phyloP scores from a whole-genome alignment of 768 basidiomycete species.

The Boletus rubescentipes region DNA sequence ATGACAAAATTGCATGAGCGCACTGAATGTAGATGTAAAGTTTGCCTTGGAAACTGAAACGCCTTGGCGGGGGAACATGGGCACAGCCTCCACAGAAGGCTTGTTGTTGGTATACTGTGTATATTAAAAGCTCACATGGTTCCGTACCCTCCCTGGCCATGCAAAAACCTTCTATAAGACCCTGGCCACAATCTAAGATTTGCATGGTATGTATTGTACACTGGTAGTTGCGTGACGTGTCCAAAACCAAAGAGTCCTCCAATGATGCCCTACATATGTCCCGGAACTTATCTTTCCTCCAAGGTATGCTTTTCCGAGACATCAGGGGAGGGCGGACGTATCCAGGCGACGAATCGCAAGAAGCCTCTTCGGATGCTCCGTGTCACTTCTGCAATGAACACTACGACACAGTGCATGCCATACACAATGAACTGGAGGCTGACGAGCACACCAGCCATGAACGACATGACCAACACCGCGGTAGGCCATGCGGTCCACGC shows the following conservation, averaged over 20 bases:
- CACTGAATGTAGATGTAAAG: background rate
- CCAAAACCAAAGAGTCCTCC: background rate
- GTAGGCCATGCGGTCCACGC: constrained; percentile 64
- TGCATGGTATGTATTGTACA: constrained; percentile 11
- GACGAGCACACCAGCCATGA: constrained; percentile 56
- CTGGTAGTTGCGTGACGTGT: background rate
- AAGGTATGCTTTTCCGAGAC: constrained; percentile 9
- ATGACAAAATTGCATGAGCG: background rate
- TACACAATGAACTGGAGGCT: constrained; percentile 67
- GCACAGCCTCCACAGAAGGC: background rate
- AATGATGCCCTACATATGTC: background rate
- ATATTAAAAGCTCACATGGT: background rate
- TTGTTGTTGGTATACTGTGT: background rate
- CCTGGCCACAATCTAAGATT: background rate
- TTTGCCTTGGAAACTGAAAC: background rate
- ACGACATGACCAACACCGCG: constrained; percentile 59
- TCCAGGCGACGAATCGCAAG: constrained; percentile 11
- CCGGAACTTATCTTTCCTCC: background rate
- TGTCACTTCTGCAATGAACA: constrained; percentile 6
- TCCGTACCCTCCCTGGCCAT: background rate
- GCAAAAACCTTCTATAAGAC: background rate
- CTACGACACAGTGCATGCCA: constrained; percentile 36
- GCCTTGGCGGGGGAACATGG: background rate
- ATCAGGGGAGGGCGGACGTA: constrained; percentile 9
- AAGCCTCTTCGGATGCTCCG: constrained; percentile 13